These are phyloP conservation scores for Sanguinoderma infundibulare DNA, from an alignment of 1,284 basidiomycete genomes.

Conservation along the genomic window DNA sequence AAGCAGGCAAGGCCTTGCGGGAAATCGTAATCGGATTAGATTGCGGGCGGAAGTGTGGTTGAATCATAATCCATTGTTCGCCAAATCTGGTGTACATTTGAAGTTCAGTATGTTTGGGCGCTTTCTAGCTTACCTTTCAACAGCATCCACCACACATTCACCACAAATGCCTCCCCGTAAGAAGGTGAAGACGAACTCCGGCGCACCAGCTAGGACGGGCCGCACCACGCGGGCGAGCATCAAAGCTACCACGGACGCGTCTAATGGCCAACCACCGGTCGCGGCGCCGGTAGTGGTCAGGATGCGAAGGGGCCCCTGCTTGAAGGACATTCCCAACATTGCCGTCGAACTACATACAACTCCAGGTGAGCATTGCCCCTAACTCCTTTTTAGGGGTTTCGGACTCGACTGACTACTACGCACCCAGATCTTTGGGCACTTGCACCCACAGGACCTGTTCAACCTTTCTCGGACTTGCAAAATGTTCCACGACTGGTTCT, in stretches of 20 bases:
- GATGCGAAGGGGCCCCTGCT: neutral
- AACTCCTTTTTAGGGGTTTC: too few relatives aligned
- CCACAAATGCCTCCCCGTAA: neutral
- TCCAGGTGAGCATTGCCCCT: neutral
- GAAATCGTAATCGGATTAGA: constrained; percentile 5
- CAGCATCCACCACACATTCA: neutral
- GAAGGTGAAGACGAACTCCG: neutral
- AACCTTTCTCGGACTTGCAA: constrained; percentile 12
- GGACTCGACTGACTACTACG: neutral
- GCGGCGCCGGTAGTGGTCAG: neutral
- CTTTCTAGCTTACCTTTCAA: neutral
- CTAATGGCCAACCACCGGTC: neutral
- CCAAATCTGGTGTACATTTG: neutral
- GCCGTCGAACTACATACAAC: constrained; percentile 10
- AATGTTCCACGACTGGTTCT: constrained; percentile 6
- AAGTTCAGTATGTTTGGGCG: neutral
- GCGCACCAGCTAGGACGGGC: neutral
- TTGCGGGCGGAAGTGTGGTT: too few relatives aligned
- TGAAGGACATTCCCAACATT: constrained; percentile 5
- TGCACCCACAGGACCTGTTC: constrained; percentile 44
- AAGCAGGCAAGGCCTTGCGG: too few relatives aligned
- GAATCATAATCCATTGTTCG: too few relatives aligned
- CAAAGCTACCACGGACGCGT: neutral
- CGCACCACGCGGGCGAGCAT: neutral
- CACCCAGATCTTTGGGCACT: constrained; percentile 48